These are phyloP conservation scores for Nosema muscidifuracis DNA, from an alignment of 371 early-diverging fungal genomes.

Conservation along the genomic window DNA sequence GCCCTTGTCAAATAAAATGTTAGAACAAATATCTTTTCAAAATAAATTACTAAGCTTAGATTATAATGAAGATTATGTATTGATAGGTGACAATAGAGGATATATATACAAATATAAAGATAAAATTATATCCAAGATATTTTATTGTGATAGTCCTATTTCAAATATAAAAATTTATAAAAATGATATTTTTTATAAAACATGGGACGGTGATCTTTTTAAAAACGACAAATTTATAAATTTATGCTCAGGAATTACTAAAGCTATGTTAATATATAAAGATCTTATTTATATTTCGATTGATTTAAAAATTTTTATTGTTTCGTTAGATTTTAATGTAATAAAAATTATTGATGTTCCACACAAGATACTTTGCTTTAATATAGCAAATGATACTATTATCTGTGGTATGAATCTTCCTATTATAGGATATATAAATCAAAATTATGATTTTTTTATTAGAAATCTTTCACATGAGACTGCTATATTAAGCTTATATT, in stretches of 20 bases:
- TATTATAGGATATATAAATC: not conserved
- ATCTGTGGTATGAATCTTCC: constrained; percentile 24
- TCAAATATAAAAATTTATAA: not conserved
- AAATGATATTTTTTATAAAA: not conserved
- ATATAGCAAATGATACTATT: not conserved
- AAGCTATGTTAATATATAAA: not conserved
- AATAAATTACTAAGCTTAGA: not conserved
- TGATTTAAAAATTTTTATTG: constrained; percentile 10
- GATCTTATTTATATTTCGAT: constrained; percentile 22
- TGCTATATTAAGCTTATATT: constrained; percentile 22
- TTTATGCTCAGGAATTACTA: not conserved
- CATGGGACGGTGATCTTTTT: not conserved
- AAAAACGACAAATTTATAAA: not conserved
- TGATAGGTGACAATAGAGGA: not conserved
- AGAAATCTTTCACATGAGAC: constrained; percentile 19
- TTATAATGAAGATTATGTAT: not conserved
- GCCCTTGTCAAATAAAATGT: too few species aligned
- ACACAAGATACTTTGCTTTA: constrained; percentile 30
- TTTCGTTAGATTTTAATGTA: constrained; percentile 15
- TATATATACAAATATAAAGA: not conserved
- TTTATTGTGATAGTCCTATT: not conserved
- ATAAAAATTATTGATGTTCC: constrained; percentile 9
- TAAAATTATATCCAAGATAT: not conserved
- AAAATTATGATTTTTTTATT: not conserved
- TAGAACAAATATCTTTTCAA: not conserved